Conservation (phyloP, 192 early-diverging fungal genomes). For the Linnemannia zychae region DNA sequence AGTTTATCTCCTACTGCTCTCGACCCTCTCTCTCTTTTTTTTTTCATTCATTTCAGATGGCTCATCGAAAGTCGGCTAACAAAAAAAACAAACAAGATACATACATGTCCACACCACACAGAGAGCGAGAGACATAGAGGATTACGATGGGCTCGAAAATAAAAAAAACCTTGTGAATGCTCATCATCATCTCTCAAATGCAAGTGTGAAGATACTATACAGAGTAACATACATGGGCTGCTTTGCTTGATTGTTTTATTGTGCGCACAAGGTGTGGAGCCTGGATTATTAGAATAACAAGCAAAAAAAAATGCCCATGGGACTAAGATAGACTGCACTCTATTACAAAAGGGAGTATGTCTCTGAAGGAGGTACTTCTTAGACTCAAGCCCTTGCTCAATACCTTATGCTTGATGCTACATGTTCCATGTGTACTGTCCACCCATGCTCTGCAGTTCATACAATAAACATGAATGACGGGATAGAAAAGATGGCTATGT, state of each 20-base stretch:
- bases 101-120: not conserved
- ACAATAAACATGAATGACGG: not conserved
- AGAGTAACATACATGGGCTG: no score
- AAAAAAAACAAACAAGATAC: not conserved
- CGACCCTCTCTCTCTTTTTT: not conserved
- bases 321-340: no score
- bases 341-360: no score
- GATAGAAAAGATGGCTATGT: not conserved
- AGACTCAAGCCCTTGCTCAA: no score
- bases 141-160: not conserved
- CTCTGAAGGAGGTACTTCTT: no score
- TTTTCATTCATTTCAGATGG: constrained; percentile 9
- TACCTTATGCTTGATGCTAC: not conserved
- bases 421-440: not conserved
- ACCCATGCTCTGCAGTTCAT: not conserved
- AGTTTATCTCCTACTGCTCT: not conserved
- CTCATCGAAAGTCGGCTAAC: constrained; percentile 7
- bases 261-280: no score
- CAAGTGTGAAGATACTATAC: no score
- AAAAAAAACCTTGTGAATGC: constrained; percentile 7
- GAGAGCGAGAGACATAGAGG: not conserved
- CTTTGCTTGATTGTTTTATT: no score
- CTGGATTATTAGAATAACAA: no score
- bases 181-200: not conserved
- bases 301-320: no score